phyloP scores from a whole-genome alignment of 192 early-diverging fungal genomes.

The Pilobolus umbonatus region DNA sequence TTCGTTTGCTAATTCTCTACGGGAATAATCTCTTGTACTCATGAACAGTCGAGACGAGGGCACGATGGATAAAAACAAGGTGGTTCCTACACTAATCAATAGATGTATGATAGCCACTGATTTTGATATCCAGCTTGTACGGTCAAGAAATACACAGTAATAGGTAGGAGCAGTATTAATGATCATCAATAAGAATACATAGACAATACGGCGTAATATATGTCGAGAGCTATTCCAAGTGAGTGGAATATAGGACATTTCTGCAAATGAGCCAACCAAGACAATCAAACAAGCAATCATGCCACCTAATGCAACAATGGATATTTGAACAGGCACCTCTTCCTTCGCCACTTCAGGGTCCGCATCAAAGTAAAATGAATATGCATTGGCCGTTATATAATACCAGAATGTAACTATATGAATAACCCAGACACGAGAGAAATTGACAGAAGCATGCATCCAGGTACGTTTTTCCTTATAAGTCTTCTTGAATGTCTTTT shows the following conservation, averaged over 20 bases:
- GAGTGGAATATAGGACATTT: slow-evolving; percentile 65
- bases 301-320: slow-evolving; percentile 68
- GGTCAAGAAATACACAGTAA: slow-evolving; percentile 47
- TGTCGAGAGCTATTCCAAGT: slow-evolving; percentile 51
- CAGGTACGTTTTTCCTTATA: slow-evolving; percentile 82
- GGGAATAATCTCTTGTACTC: slow-evolving; percentile 25
- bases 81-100: slow-evolving; percentile 60
- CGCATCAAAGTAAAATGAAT: slow-evolving; percentile 54
- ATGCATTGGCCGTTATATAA: slow-evolving; percentile 69
- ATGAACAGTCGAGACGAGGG: slow-evolving; percentile 61
- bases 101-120: slow-evolving; percentile 65
- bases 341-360: slow-evolving; percentile 35
- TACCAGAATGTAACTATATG: slow-evolving; percentile 75
- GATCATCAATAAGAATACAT: slow-evolving; percentile 57
- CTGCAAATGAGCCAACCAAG: slow-evolving; percentile 59
- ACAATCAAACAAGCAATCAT: slow-evolving; percentile 63
- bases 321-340: slow-evolving; percentile 49
- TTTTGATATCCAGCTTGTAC: slow-evolving; percentile 42
- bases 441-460: slow-evolving; percentile 80
- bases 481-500: slow-evolving; percentile 68
- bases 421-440: slow-evolving; percentile 83
- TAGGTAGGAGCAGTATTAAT: slow-evolving; percentile 62
- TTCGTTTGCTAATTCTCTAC: slow-evolving; percentile 41
- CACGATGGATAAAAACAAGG: slow-evolving; percentile 60
- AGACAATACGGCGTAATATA: slow-evolving; percentile 44